Evolutionary conservation across 2,329 filamentous ascomycete species (phyloP).

Genomic region (Colletotrichum coccodes): DNA sequence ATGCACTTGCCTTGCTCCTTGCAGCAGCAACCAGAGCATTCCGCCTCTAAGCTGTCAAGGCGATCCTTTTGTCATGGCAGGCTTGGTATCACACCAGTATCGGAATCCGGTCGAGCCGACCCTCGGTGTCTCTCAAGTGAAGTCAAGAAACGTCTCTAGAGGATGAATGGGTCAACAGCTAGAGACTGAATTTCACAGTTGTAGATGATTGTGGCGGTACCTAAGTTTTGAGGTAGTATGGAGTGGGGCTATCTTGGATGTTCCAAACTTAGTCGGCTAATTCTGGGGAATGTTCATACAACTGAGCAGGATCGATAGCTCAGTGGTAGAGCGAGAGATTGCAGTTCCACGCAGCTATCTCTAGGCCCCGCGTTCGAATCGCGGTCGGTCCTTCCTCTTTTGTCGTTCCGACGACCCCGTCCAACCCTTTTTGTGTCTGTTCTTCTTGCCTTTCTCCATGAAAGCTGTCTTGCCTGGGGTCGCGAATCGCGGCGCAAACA

Average conservation of each 20-base stretch:
- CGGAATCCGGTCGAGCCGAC: too few species aligned
- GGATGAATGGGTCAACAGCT: not conserved
- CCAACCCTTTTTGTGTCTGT: too few species aligned
- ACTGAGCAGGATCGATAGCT: conserved; percentile 25
- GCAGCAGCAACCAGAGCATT: not conserved
- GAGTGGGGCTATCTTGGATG: fast-evolving
- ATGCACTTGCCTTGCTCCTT: not conserved
- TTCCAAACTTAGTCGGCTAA: fast-evolving
- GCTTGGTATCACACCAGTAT: not conserved
- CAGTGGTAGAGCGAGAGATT: conserved; percentile 31
- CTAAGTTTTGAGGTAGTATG: not conserved
- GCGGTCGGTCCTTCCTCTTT: conserved; percentile 17
- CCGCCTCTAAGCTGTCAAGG: not conserved
- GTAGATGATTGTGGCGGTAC: not conserved
- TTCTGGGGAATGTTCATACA: fast-evolving
- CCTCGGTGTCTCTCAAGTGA: not conserved
- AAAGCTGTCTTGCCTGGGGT: too few species aligned
- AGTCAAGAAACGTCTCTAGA: not conserved
- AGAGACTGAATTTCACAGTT: not conserved
- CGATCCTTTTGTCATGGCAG: not conserved
- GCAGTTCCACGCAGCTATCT: conserved; percentile 23
- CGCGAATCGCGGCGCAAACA: too few species aligned
- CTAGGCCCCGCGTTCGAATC: conserved; percentile 30
- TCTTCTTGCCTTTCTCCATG: too few species aligned
- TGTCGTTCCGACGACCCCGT: too few species aligned